These are phyloP conservation scores for Polyporus arcularius DNA, from an alignment of 768 basidiomycete species.

Conservation along the genomic window DNA sequence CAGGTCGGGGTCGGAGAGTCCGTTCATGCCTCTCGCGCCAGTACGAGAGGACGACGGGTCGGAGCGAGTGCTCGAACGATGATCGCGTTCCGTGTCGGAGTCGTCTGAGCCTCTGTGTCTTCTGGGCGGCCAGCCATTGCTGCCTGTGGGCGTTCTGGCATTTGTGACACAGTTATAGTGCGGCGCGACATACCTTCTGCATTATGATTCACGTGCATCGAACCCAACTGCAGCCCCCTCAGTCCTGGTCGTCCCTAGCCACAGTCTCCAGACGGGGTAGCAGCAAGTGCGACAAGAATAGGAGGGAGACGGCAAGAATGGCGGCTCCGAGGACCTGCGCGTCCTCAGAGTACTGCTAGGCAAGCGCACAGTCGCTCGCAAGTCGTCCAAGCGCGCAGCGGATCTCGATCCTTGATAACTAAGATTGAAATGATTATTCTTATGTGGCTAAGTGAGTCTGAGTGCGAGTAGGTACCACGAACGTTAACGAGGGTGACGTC, in stretches of 20 bases:
- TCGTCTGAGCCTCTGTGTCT: conserved; percentile 22
- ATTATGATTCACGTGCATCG: conserved; percentile 16
- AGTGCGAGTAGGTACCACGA: too few relatives aligned
- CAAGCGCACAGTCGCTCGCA: too few relatives aligned
- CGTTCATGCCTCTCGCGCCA: conserved; percentile 23
- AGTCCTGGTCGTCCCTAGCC: too few relatives aligned
- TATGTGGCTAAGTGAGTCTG: too few relatives aligned
- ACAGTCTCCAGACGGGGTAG: too few relatives aligned
- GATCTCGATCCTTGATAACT: too few relatives aligned
- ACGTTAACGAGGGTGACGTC: too few relatives aligned
- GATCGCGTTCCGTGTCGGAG: conserved; percentile 35
- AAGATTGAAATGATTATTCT: too few relatives aligned
- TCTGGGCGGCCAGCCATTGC: conserved; percentile 11
- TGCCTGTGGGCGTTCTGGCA: conserved; percentile 1
- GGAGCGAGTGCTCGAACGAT: conserved; percentile 31
- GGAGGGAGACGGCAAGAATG: too few relatives aligned
- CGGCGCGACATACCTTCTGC: conserved; percentile 15
- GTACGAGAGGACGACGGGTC: conserved; percentile 32
- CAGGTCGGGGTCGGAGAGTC: conserved; percentile 30
- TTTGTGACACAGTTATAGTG: background rate
- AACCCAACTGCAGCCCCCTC: background rate
- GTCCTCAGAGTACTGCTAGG: background rate
- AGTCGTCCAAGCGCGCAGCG: too few relatives aligned
- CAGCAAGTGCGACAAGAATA: too few relatives aligned
- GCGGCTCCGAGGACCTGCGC: background rate